phyloP scores from a whole-genome alignment of 2,329 filamentous ascomycete species.

The Clonostachys rosea region DNA sequence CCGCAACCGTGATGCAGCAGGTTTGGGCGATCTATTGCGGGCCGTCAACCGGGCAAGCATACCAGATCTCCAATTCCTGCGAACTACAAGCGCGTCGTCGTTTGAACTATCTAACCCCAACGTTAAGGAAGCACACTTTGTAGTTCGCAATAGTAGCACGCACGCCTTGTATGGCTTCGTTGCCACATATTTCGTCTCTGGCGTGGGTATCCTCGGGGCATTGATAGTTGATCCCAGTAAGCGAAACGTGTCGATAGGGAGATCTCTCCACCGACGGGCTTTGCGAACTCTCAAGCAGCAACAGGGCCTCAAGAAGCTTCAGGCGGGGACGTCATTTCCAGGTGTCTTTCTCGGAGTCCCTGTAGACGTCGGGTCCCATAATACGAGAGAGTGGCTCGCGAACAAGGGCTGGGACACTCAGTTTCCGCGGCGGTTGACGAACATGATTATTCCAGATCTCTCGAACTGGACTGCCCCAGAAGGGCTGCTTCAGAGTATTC shows the following conservation, averaged over 20 bases:
- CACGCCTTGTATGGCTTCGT: slow-evolving; percentile 89
- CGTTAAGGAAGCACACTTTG: slow-evolving; percentile 80
- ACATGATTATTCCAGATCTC: slow-evolving; percentile 72
- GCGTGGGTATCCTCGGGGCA: slow-evolving; percentile 72
- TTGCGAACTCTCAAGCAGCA: slow-evolving; percentile 69
- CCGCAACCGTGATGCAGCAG: slow-evolving; percentile 68
- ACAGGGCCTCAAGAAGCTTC: slow-evolving; percentile 70
- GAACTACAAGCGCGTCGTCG: slow-evolving; percentile 64
- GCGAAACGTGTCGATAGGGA: slow-evolving; percentile 83
- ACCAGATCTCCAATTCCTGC: slow-evolving; percentile 65
- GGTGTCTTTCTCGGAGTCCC: slow-evolving; percentile 87
- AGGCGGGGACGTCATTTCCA: slow-evolving; percentile 76
- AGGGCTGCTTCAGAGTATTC: slow-evolving; percentile 68
- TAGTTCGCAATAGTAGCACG: slow-evolving; percentile 90
- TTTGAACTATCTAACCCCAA: slow-evolving; percentile 70
- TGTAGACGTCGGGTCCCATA: slow-evolving; percentile 37
- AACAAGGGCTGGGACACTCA: slow-evolving; percentile 81
- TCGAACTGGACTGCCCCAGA: slow-evolving; percentile 70
- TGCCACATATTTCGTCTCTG: slow-evolving; percentile 75
- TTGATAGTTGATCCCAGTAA: slow-evolving; percentile 87
- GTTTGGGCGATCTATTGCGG: slow-evolving; percentile 70
- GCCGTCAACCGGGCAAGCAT: slow-evolving; percentile 63
- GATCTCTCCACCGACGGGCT: slow-evolving; percentile 82
- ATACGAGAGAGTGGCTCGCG: slow-evolving; percentile 74
- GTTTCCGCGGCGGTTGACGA: slow-evolving; percentile 52